A percentile compares a stretch with the other conserved stretches of the same genome.
Conservation (phyloP, 768 basidiomycete species). For the Xerocomellus dryophilus region DNA sequence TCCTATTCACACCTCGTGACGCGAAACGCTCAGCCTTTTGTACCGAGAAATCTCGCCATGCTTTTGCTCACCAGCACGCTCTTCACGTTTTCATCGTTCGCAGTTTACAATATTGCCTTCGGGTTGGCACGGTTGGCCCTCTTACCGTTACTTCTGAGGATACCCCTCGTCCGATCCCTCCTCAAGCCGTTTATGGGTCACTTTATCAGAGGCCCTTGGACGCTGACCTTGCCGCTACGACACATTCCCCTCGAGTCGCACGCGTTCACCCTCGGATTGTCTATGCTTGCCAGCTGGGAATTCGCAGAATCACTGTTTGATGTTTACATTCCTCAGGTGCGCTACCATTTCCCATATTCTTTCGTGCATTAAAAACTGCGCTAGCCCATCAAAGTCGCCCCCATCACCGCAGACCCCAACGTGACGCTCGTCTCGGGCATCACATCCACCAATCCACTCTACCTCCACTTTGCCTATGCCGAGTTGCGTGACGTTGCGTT, state of each 20-base stretch:
- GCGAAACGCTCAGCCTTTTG: constrained; percentile 16
- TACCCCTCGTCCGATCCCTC: constrained; percentile 50
- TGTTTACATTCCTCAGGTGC: constrained; percentile 53
- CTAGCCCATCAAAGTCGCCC: constrained; percentile 49
- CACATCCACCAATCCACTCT: constrained; percentile 48
- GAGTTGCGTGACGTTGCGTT: constrained; percentile 55
- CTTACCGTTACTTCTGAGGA: constrained; percentile 50
- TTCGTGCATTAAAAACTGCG: constrained; percentile 1
- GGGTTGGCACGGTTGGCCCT: constrained; percentile 44
- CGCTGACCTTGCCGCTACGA: constrained; percentile 46
- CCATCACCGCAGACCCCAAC: constrained; percentile 48
- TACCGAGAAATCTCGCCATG: constrained; percentile 17
- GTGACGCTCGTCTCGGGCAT: constrained; percentile 62
- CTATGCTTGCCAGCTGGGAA: constrained; percentile 62
- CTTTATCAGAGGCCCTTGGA: constrained; percentile 58
- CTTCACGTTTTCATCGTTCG: constrained; percentile 39
- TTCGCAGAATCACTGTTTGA: constrained; percentile 60
- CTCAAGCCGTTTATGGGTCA: constrained; percentile 64
- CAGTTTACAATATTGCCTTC: constrained; percentile 43
- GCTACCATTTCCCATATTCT: background rate
- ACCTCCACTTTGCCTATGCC: constrained; percentile 63
- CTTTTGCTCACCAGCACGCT: constrained; percentile 39
- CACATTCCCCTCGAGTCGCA: constrained; percentile 46
- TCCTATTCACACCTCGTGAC: background rate
- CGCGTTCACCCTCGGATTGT: constrained; percentile 49